Base-by-base conservation (phyloP, 2,329 filamentous ascomycete genomes). In the Chaetothyriales sp. region DNA sequence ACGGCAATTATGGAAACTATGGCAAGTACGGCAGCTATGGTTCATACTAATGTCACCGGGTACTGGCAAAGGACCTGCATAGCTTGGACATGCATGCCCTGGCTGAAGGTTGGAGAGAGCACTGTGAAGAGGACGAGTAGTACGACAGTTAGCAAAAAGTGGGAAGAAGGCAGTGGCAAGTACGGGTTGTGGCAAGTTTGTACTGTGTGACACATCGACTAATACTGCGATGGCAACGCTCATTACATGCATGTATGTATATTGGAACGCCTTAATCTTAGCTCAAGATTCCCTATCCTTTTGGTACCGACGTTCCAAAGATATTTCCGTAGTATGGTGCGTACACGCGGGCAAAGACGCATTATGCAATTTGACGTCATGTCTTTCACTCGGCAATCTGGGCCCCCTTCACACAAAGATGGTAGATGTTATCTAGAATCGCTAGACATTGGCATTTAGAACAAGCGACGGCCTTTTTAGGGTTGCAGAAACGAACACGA, bases 11-110 rank as follows among this genome's bases (percentile, higher is more conserved):
- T 22, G 47, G 18, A 6, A 25, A 43, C 13, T 46, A 47, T 28
- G 51, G 44, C 10, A 49, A 58, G 22, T 52, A 52, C 28, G 51
- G 43, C 9, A 44, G 43, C 40, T 49, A 52, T 25, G 46, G 46
- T 18, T 25, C 33, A 40, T 40, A 40, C 33, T 40, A 40, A 15
- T 40, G 10, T 13, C 33, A 15, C 13, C 9, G 10, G 33, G 4
- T 15, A 15, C 33, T 13, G 33, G 10, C 33, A 40, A 15, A 40
- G 15, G 4, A 13, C 4, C 33, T 40, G 33, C 33, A 10, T 13
- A 2, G 2, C 29, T 15, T 40, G 33, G 33, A 40, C 9, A 40
- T 40, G 13, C 4, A 37, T 10, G 33, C 10, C 4, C 33, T 15
- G 15, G 10, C 29, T 33, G 29, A 13, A 9, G 29, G 29, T 13